These are phyloP conservation scores for Firmiana major DNA, from an alignment of 345 rosid genomes.

Conservation along the genomic window DNA sequence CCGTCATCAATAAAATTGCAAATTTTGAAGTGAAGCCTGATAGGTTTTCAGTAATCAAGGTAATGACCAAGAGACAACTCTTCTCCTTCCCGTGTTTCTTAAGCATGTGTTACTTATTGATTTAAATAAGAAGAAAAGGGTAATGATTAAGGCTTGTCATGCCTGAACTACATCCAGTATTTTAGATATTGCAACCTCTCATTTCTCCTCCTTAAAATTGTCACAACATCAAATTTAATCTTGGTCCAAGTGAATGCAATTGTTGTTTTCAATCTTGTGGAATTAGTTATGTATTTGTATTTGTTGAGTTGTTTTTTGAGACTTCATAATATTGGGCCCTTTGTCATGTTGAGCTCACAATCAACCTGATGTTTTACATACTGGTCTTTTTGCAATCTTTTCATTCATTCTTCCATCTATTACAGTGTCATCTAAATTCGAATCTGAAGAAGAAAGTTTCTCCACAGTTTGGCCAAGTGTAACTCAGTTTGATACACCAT, in stretches of 20 bases:
- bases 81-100: not conserved
- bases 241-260: not conserved
- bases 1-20: slow-evolving; percentile 59
- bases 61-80: slow-evolving; percentile 20
- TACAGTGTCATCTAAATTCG: not conserved
- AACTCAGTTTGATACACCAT: not conserved
- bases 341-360: not conserved
- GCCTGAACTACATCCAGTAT: not conserved
- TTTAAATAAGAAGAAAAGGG: not conserved
- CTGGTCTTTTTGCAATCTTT: not conserved
- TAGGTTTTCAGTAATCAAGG: slow-evolving; percentile 88
- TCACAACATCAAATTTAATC: not conserved
- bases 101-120: not conserved
- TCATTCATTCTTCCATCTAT: not conserved
- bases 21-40: slow-evolving; percentile 72
- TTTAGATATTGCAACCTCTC: not conserved
- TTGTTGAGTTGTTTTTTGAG: not conserved
- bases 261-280: not conserved
- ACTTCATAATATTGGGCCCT: not conserved
- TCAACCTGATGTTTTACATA: not conserved
- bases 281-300: not conserved
- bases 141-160: not conserved
- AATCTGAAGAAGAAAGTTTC: not conserved
- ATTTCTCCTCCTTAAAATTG: not conserved
- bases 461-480: not conserved